Conservation (phyloP, 1,284 basidiomycete species). For the Cerioporus squamosus region DNA sequence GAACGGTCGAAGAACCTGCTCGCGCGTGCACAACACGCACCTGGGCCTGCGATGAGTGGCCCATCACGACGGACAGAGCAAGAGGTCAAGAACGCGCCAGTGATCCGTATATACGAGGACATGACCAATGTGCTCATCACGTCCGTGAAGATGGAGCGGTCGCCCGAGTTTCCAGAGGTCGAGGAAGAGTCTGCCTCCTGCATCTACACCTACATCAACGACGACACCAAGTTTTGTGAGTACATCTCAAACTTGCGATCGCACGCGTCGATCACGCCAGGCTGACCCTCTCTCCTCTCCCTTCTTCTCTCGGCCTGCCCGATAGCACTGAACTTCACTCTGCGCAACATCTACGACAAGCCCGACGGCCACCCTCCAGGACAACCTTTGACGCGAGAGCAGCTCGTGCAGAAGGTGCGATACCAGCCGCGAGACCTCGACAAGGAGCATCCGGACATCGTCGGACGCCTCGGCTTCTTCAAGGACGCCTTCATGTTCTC, state of each 20-base stretch:
- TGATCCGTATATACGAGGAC: conserved; percentile 45
- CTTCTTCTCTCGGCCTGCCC: no score
- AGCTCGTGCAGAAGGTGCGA: conserved; percentile 54
- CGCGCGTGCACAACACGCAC: conserved; percentile 38
- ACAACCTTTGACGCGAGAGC: conserved; percentile 37
- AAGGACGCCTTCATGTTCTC: conserved; percentile 67
- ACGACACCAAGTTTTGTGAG: conserved; percentile 14
- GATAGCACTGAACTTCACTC: conserved; percentile 63
- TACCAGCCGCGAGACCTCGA: conserved; percentile 70
- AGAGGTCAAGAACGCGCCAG: conserved; percentile 54
- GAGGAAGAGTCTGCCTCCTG: conserved; percentile 38
- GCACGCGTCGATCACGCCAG: no score
- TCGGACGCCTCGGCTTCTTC: conserved; percentile 63
- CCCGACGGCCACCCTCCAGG: conserved; percentile 38
- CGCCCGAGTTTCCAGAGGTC: conserved; percentile 27
- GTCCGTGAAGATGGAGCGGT: conserved; percentile 34
- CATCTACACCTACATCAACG: conserved; percentile 33
- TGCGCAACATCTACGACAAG: conserved; percentile 44
- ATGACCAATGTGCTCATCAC: conserved; percentile 43
- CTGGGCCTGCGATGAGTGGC: conserved; percentile 27
- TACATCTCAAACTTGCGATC: neutral
- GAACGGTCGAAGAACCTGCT: conserved; percentile 53
- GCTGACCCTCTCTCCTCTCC: neutral
- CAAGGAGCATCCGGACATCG: conserved; percentile 57
- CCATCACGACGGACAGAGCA: conserved; percentile 39